Base-by-base conservation (phyloP, 163 green algal genomes). In the Scenedesmus sp. region DNA sequence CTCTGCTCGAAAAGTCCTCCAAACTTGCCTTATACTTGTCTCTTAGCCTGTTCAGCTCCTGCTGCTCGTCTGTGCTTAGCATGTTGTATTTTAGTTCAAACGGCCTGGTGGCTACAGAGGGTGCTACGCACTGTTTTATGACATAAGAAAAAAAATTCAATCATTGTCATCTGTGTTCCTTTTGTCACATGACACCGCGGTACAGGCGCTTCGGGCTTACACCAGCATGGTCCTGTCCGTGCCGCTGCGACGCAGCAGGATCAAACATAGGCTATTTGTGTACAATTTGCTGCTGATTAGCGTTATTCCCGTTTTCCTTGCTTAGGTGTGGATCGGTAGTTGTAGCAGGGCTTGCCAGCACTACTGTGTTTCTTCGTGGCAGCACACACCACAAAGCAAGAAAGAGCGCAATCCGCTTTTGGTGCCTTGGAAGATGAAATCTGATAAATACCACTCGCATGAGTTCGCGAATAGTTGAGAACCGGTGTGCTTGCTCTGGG, bases 1-100 rank as follows among this genome's bases (percentile, higher is more conserved):
- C 13, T 13, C 51, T 3, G 51, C 51, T 22, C 22, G 13, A 1
- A 10, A 13, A 61, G 4, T 22, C 22, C 1, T 18, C 22, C 22
- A 16, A 61, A 61, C 51, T 13, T 20, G 20, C 40, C 78, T 51
- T 84, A 46, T 84, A 86, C 44, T 86, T 86, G 26, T 44, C 43
- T 6, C 81, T 16, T 20, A 86, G n/a, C 30, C 81, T 65, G 37
- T 86, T 49, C 81, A 86, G 20, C 43, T 68, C 37, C n/a, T 65
- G 26, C 44, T 68, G 42, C 42, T 86, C 81, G 44, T 72, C 81
- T n/a, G 44, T 68, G 81, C 22, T 65, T 20, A 65, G 44, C 44
- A 43, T 65, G 37, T 40, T 86, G 42, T 43, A n/a, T 22, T 43
- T 18, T 86, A 65, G 30, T 30, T 40, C 81, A 15, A 40, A 68